phyloP scores from a whole-genome alignment of 169 alveolate species.

The Babesia bigemina region DNA sequence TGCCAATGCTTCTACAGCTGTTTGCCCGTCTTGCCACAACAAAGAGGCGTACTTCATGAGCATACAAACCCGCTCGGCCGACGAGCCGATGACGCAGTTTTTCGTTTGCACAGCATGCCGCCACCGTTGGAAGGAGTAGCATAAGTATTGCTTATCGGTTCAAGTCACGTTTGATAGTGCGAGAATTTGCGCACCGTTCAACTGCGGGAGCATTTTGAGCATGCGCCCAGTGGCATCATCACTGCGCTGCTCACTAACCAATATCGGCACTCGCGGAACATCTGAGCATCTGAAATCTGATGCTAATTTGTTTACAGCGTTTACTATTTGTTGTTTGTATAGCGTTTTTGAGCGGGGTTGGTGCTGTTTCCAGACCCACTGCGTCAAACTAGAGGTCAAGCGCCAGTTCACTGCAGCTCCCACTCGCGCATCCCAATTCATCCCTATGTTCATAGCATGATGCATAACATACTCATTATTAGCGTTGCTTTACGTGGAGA shows the following conservation, averaged over 20 bases:
- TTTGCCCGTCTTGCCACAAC: slow-evolving; percentile 79
- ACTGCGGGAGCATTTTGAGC: background rate
- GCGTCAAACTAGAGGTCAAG: no score
- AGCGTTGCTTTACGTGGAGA: no score
- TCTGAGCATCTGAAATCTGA: background rate
- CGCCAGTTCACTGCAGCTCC: no score
- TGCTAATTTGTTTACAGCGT: background rate
- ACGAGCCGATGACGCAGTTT: slow-evolving; percentile 80
- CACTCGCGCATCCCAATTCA: no score
- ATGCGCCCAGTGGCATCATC: slow-evolving; percentile 2
- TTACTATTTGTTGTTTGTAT: background rate
- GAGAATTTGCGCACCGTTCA: background rate
- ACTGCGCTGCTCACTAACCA: background rate
- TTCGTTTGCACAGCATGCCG: slow-evolving; percentile 77
- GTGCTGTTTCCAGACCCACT: no score
- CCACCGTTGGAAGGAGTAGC: slow-evolving; percentile 78
- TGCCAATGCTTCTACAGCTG: slow-evolving; percentile 58
- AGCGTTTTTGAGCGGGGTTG: background rate
- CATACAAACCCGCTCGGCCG: slow-evolving; percentile 81
- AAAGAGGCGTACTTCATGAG: slow-evolving; percentile 82
- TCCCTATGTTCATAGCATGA: no score
- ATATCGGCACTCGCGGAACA: background rate
- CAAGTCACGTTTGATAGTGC: background rate
- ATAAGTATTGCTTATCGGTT: background rate
- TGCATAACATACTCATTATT: no score